These are phyloP conservation scores for Quercus parvula DNA, from an alignment of 306 rosid genomes.

Conservation along the genomic window DNA sequence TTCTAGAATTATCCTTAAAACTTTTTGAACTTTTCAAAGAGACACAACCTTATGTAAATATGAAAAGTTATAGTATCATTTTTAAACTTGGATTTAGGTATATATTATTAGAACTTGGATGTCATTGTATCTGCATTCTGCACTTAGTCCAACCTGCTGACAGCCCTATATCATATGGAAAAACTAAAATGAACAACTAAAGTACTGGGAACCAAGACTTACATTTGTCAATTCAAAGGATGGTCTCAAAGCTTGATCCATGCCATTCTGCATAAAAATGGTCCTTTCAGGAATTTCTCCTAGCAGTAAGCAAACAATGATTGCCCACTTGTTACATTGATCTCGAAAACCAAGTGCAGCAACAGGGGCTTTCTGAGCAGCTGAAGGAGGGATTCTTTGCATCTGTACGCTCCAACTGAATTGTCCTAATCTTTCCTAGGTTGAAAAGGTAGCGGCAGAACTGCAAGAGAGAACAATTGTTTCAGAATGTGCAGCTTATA, in stretches of 20 bases:
- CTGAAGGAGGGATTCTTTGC: conserved; percentile 97
- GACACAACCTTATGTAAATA: no score
- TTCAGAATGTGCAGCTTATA: conserved; percentile 7
- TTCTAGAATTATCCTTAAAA: neutral
- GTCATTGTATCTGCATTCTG: neutral
- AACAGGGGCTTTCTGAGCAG: conserved; percentile 92
- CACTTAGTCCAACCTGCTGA: neutral
- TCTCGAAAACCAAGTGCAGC: no score
- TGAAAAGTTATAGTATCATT: neutral
- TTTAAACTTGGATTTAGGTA: neutral
- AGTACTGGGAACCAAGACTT: no score
- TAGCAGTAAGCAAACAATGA: no score
- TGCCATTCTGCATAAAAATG: no score
- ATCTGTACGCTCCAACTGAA: conserved; percentile 93
- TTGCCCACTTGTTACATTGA: no score
- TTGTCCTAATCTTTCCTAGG: conserved; percentile 92
- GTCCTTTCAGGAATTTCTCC: no score
- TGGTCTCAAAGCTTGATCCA: no score
- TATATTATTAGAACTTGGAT: neutral
- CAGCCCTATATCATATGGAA: no score
- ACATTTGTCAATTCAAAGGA: no score
- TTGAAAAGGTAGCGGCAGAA: conserved; percentile 90
- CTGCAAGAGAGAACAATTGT: conserved; percentile 35
- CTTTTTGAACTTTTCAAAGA: no score
- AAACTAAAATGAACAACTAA: no score